Conservation (phyloP, 768 basidiomycete species). For the Tremella fuciformis region DNA sequence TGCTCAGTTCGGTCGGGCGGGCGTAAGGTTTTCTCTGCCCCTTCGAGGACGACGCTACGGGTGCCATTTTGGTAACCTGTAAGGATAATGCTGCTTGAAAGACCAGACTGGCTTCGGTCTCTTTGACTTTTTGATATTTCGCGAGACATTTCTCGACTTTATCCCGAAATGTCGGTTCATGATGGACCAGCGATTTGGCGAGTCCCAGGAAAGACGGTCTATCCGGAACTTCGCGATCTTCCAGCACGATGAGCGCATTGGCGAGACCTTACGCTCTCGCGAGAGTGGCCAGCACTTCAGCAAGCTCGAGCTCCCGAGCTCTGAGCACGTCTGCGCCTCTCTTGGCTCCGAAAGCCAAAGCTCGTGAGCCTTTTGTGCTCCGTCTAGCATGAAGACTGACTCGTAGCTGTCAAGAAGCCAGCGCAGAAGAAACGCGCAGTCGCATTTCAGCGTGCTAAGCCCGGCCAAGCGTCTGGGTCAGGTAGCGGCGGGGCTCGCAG, state of each 20-base stretch:
- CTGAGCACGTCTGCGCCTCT: slow-evolving; percentile 8
- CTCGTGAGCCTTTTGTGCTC: slow-evolving; percentile 4
- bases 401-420: slow-evolving; percentile 13
- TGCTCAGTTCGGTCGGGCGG: not conserved
- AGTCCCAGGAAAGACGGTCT: too few species aligned
- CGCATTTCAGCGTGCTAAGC: too few species aligned
- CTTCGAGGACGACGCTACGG: not conserved
- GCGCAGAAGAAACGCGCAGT: not conserved
- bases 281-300: not conserved
- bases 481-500: slow-evolving; percentile 5
- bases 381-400: too few species aligned
- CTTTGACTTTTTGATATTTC: too few species aligned
- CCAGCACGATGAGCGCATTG: slow-evolving; percentile 2
- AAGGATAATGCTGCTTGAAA: too few species aligned
- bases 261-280: not conserved
- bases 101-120: too few species aligned
- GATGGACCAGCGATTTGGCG: too few species aligned
- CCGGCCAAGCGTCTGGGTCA: slow-evolving; percentile 2
- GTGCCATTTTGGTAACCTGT: slow-evolving; percentile 1
- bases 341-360: slow-evolving; percentile 14
- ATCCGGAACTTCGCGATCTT: too few species aligned
- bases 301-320: not conserved
- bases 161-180: not conserved
- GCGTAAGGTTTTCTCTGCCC: not conserved
- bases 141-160: not conserved